A percentile compares a stretch with the other conserved stretches of the same genome.
Evolutionary conservation across 352 stramenopile genomes (phyloP).

Genomic region (Pythium vanterpoolii): DNA sequence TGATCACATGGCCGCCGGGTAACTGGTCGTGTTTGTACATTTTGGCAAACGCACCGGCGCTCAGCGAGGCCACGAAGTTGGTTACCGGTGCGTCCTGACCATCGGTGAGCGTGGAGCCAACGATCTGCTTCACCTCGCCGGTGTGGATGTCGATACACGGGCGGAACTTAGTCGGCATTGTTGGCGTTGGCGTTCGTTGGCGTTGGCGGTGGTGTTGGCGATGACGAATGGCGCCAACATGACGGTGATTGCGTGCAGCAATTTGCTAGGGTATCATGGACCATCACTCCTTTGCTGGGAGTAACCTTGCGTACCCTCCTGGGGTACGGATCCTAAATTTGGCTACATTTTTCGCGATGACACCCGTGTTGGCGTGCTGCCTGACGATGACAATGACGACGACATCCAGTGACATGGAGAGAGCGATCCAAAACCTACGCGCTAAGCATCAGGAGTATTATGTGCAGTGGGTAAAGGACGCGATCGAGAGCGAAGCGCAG

Average conservation of each 20-base stretch:
- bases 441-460: conserved; percentile 44
- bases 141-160: conserved; percentile 98
- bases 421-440: conserved; percentile 17
- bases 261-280: conserved; percentile 1
- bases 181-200: background rate
- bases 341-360: conserved; percentile 8
- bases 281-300: conserved; percentile 20
- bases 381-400: conserved; percentile 3
- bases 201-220: background rate
- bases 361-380: background rate
- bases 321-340: conserved; percentile 2
- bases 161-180: conserved; percentile 91
- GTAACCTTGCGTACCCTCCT: background rate
- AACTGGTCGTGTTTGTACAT: conserved; percentile 93
- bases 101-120: conserved; percentile 95
- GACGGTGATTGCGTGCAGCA: conserved; percentile 18
- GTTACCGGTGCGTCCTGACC: conserved; percentile 69
- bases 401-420: conserved; percentile 12
- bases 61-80: conserved; percentile 91
- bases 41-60: conserved; percentile 65
- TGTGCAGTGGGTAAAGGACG: conserved; percentile 48
- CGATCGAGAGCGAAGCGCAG: conserved; percentile 48
- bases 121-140: conserved; percentile 98
- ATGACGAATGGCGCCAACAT: conserved; percentile 9
- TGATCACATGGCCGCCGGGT: conserved; percentile 96